Conservation (phyloP, 371 early-diverging fungal genomes). For the Zopfochytrium polystomum region DNA sequence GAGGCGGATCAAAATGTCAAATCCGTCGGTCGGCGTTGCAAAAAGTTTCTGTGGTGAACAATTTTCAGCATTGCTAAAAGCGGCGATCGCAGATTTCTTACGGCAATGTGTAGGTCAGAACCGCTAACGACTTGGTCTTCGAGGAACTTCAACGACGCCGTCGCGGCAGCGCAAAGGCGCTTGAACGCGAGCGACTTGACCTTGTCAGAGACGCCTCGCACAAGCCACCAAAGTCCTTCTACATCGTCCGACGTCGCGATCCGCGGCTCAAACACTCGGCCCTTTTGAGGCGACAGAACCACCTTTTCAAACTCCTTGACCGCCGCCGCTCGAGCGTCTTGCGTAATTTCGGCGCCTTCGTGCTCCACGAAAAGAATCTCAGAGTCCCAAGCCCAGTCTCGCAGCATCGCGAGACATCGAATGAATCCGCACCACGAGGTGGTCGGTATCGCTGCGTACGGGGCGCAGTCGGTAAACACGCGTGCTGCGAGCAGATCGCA, state of each 20-base stretch:
- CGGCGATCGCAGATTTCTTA: conserved; percentile 1
- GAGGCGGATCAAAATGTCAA: conserved; percentile 63
- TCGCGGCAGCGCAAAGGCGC: conserved; percentile 62
- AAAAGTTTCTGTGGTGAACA: conserved; percentile 48
- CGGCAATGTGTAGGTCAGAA: conserved; percentile 33
- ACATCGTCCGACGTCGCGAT: conserved; percentile 61
- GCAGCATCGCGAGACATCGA: conserved; percentile 68
- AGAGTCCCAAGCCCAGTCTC: conserved; percentile 68
- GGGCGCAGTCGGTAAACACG: conserved; percentile 64
- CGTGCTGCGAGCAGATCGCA: conserved; percentile 39
- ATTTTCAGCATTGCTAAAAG: background rate
- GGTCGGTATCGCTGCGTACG: conserved; percentile 55
- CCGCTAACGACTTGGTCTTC: conserved; percentile 7
- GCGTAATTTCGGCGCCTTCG: conserved; percentile 55
- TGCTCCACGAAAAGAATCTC: conserved; percentile 77
- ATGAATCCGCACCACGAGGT: conserved; percentile 64
- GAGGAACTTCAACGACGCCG: conserved; percentile 51
- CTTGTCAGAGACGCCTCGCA: conserved; percentile 39
- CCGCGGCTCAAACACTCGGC: background rate
- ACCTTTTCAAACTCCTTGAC: conserved; percentile 14
- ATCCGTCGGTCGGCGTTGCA: conserved; percentile 66
- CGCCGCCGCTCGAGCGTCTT: conserved; percentile 22
- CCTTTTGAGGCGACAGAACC: too few species aligned
- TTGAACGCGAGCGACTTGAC: conserved; percentile 56
- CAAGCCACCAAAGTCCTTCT: conserved; percentile 60